Conservation (phyloP, 2,329 filamentous ascomycete genomes). For the Colletotrichum limetticola region DNA sequence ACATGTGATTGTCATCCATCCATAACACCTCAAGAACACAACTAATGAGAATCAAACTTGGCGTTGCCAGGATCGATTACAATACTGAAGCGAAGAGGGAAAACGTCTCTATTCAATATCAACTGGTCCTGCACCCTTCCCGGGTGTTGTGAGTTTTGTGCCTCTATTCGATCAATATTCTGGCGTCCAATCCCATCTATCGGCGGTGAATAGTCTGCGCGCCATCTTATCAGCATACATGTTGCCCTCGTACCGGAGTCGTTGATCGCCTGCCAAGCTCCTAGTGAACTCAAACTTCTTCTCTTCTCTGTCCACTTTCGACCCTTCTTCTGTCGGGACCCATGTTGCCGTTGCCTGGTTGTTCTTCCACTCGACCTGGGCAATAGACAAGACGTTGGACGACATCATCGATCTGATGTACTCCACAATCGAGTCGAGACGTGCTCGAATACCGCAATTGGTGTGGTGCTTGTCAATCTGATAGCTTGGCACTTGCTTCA, state of each 20-base stretch:
- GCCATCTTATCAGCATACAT: constrained; percentile 64
- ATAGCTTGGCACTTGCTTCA: constrained; percentile 76
- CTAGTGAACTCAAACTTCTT: constrained; percentile 61
- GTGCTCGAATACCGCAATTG: constrained; percentile 76
- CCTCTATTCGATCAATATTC: constrained; percentile 43
- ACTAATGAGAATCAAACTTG: no score
- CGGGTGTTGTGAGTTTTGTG: background rate
- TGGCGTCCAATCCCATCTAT: constrained; percentile 70
- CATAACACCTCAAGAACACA: no score
- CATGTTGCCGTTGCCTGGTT: constrained; percentile 53
- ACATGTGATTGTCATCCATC: no score
- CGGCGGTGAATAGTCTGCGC: constrained; percentile 64
- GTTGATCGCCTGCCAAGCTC: constrained; percentile 59
- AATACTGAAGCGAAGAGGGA: no score
- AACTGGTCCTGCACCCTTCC: no score
- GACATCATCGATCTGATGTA: constrained; percentile 69
- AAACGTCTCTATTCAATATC: no score
- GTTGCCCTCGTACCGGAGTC: constrained; percentile 59
- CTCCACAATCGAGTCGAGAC: constrained; percentile 73
- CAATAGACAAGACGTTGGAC: constrained; percentile 55
- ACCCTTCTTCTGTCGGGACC: constrained; percentile 40
- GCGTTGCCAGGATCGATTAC: no score
- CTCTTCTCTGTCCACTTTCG: constrained; percentile 9
- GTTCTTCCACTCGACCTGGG: constrained; percentile 58
- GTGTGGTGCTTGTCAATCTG: constrained; percentile 79